Percentiles rank a stretch among this genome's conserved stretches.
Evolutionary conservation across 148 eudicot species (phyloP).

Genomic region (Silene uniflora): DNA sequence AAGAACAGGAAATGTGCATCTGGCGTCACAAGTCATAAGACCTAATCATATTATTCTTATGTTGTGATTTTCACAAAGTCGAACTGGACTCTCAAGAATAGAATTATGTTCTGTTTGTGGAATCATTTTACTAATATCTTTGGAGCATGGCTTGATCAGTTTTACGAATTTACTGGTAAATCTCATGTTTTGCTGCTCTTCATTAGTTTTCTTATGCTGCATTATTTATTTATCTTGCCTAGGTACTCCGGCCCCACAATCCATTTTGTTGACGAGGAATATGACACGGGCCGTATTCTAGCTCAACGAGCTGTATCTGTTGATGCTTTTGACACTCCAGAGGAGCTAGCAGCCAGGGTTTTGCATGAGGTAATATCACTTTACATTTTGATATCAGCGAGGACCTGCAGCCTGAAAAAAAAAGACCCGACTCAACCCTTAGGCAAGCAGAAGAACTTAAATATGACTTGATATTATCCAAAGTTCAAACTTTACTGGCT

Average conservation of each 20-base stretch:
- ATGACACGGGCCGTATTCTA: constrained; percentile 84
- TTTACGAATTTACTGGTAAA: constrained; percentile 1
- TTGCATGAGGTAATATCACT: constrained; percentile 56
- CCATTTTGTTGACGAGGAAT: constrained; percentile 81
- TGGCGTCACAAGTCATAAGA: not conserved
- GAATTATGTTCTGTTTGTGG: not conserved
- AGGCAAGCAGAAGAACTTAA: too few species aligned
- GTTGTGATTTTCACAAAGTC: not conserved
- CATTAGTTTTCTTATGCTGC: not conserved
- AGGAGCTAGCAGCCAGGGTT: constrained; percentile 76
- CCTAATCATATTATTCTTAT: not conserved
- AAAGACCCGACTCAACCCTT: not conserved
- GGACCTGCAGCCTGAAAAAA: not conserved
- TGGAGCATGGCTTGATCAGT: not conserved
- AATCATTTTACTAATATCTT: not conserved
- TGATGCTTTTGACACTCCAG: constrained; percentile 57
- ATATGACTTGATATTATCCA: not conserved
- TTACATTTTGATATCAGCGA: not conserved
- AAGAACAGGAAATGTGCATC: not conserved
- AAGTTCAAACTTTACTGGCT: not conserved
- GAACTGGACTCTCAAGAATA: not conserved
- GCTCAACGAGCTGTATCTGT: constrained; percentile 80
- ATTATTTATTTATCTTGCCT: not conserved
- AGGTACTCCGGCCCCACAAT: constrained; percentile 85
- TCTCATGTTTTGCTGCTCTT: not conserved